Conservation (phyloP, 2,329 filamentous ascomycete genomes). For the Torrubiellomyces zombiae region DNA sequence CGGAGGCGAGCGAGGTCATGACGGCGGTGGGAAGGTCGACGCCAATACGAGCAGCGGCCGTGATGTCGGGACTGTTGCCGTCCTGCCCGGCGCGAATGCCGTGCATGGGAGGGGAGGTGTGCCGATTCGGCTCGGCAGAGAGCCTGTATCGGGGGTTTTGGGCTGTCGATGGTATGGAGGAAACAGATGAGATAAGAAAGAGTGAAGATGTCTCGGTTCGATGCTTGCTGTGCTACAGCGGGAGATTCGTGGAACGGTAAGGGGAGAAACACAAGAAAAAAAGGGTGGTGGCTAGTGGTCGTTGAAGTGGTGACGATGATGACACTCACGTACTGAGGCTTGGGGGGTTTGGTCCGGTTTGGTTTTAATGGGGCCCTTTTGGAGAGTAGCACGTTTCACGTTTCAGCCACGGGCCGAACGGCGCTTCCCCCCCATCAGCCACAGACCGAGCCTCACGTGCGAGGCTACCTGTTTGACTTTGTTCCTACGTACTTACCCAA, state of each 20-base stretch:
- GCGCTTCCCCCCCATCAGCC: neutral
- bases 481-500: neutral
- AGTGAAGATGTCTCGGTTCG: neutral
- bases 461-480: neutral
- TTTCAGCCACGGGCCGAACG: neutral
- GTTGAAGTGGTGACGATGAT: too few relatives aligned
- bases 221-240: too few relatives aligned
- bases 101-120: too few relatives aligned
- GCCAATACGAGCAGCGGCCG: too few relatives aligned
- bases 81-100: slow-evolving; percentile 2
- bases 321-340: too few relatives aligned
- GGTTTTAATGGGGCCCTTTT: too few relatives aligned
- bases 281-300: too few relatives aligned
- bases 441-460: slow-evolving; percentile 1
- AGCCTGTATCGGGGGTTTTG: slow-evolving; percentile 2
- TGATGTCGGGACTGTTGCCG: neutral
- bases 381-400: too few relatives aligned
- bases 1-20: slow-evolving; percentile 5
- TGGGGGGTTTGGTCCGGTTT: too few relatives aligned
- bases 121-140: too few relatives aligned
- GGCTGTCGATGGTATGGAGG: neutral
- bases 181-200: neutral
- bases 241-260: too few relatives aligned
- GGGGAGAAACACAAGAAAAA: too few relatives aligned
- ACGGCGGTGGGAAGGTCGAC: slow-evolving; percentile 6